Percentiles rank a stretch among this genome's conserved stretches.
Evolutionary conservation across 129 eudicot species (phyloP).

Genomic region (Centaurea solstitialis): DNA sequence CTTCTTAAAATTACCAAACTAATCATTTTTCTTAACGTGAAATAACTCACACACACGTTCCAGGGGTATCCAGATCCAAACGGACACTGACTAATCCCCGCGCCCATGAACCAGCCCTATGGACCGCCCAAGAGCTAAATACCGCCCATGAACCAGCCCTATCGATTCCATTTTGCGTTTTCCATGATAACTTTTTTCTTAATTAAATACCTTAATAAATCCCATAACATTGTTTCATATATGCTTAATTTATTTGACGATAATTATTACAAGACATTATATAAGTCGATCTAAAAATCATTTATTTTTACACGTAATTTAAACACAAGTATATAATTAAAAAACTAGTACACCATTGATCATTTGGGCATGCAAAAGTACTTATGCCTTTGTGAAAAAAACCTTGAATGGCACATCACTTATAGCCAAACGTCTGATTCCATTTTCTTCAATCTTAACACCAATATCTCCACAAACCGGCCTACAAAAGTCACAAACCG

Average conservation of each 20-base stretch:
- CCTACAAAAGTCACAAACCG: conserved; percentile 39
- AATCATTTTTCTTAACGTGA: too few relatives aligned
- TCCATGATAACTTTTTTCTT: too few relatives aligned
- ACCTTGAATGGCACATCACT: conserved; percentile 41
- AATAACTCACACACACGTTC: too few relatives aligned
- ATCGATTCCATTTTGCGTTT: too few relatives aligned
- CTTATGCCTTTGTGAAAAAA: conserved; percentile 40
- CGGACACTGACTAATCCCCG: too few relatives aligned
- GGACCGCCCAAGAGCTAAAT: too few relatives aligned
- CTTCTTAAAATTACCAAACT: too few relatives aligned
- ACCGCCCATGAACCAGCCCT: too few relatives aligned
- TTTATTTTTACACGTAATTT: conserved; percentile 10
- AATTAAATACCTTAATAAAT: too few relatives aligned
- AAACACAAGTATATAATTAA: neutral
- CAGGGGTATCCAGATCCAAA: too few relatives aligned
- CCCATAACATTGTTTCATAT: too few relatives aligned
- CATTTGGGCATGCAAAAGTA: neutral
- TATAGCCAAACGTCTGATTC: conserved; percentile 38
- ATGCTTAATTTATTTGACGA: neutral
- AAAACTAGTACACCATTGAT: neutral
- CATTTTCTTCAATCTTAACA: conserved; percentile 32
- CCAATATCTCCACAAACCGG: conserved; percentile 50
- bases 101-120: too few relatives aligned
- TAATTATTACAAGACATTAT: neutral
- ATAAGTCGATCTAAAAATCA: neutral